Evolutionary conservation across 2,329 filamentous ascomycete species (phyloP).

Genomic region (Trichoderma polysporum): DNA sequence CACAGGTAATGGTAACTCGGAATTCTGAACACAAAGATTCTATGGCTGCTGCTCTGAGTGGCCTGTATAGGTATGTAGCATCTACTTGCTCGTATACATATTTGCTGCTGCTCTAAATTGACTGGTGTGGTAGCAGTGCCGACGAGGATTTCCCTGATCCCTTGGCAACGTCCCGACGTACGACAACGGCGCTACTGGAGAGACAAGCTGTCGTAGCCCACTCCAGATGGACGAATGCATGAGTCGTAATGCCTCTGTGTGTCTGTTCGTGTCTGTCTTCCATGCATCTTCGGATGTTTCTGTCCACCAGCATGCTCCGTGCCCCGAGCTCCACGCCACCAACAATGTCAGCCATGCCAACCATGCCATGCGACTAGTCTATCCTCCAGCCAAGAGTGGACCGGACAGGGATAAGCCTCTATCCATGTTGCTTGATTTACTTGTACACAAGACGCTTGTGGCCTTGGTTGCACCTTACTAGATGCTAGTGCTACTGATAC

Average conservation of each 20-base stretch:
- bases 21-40: neutral
- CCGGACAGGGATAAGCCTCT: slow-evolving; percentile 1
- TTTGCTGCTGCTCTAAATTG: neutral
- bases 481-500: neutral
- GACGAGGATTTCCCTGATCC: neutral
- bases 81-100: neutral
- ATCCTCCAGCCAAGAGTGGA: slow-evolving; percentile 9
- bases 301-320: neutral
- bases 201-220: neutral
- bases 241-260: neutral
- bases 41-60: neutral
- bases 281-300: neutral
- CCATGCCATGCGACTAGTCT: slow-evolving; percentile 3
- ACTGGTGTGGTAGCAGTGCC: neutral
- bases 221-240: neutral
- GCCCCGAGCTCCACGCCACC: slow-evolving; percentile 1
- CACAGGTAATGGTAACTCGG: neutral
- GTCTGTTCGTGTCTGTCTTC: neutral
- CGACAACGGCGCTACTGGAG: neutral
- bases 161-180: neutral
- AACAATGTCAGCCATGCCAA: slow-evolving; percentile 8
- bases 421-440: slow-evolving; percentile 2
- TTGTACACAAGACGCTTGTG: neutral
- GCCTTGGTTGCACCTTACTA: neutral
- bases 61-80: neutral